Evolutionary conservation across 2,329 filamentous ascomycete genomes (phyloP).

Genomic region (Fusarium pseudograminearum): DNA sequence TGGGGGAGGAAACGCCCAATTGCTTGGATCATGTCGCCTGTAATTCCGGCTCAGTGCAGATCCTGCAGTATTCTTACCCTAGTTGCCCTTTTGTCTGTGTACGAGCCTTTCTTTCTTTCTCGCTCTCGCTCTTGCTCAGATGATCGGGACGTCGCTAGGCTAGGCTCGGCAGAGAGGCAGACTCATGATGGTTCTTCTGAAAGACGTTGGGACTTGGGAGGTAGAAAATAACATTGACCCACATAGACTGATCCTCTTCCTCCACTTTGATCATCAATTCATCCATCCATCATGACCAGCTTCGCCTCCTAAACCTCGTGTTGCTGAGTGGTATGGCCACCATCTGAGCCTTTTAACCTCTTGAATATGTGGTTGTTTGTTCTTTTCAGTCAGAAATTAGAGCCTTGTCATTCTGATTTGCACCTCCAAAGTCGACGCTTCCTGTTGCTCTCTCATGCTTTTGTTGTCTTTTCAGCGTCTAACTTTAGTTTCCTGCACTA

Average conservation of each 20-base stretch:
- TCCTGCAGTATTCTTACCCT: constrained; percentile 17
- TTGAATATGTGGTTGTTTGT: background rate
- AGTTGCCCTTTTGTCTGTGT: constrained; percentile 3
- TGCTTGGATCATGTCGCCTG: constrained; percentile 19
- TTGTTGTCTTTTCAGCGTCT: constrained; percentile 26
- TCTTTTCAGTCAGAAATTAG: background rate
- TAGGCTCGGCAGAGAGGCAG: constrained; percentile 3
- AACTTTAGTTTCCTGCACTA: constrained; percentile 38
- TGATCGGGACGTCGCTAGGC: constrained; percentile 9
- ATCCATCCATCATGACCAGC: constrained; percentile 35
- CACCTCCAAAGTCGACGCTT: background rate
- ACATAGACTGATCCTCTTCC: constrained; percentile 29
- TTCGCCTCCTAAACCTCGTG: constrained; percentile 45
- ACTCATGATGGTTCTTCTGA: constrained; percentile 21
- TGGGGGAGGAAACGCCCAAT: constrained; percentile 23
- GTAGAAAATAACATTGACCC: constrained; percentile 21
- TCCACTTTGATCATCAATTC: constrained; percentile 27
- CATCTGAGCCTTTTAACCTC: constrained; percentile 2
- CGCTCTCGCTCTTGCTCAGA: background rate
- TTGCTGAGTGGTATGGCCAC: constrained; percentile 35
- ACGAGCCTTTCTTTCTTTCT: constrained; percentile 1
- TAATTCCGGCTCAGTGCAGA: constrained; percentile 45
- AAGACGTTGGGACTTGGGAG: constrained; percentile 37
- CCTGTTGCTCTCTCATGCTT: constrained; percentile 14
- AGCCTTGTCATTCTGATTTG: constrained; percentile 11